Base-by-base conservation (phyloP, 2,329 filamentous ascomycete genomes). In the Lachnellula cervina region DNA sequence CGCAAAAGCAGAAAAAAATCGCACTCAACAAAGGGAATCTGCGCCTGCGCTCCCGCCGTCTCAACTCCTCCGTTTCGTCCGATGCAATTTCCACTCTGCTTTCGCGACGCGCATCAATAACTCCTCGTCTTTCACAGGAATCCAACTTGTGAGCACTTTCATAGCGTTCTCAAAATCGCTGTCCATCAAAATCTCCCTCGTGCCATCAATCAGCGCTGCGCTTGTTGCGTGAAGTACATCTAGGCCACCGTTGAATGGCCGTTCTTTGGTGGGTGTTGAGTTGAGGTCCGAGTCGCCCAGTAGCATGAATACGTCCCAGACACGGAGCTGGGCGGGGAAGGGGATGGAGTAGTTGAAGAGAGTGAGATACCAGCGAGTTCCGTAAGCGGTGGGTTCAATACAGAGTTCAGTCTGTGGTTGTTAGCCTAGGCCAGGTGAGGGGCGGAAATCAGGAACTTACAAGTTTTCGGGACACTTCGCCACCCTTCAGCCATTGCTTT, bases 261-360 rank as follows among this genome's bases (percentile, higher is more conserved):
- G 69, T 48, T 71, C 66, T 51, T 66, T 66, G 19, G 62, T 66
- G 21, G 64, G 55, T 2, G 62, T 21, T 14, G 62, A 35, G 2
- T 60, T 56, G 16, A 79, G 76, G n/a, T 84, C 77, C 9, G 80
- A 79, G 64, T 93, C 90, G 47, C 93, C 94, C 13, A 97, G 82
- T 14, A 99, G 83, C 82, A 99, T 90, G 73, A 97, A 97, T 1
- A 97, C 89, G 69, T 99, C 94, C 94, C 94, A 99, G 16, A 99
- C 88, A 49, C 94, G 88, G 37, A 99, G 84, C 72, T 97, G 94
- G 3, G 93, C 92, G 0, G 90, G 82, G 66, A 97, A 99, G 0
- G 94, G 94, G 51, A 99, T 89, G 16, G 90, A 95, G 68, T 97
- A 88, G 73, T 97, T 97, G 80, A 99, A 99, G 8, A 99, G 78